phyloP scores from a whole-genome alignment of 345 rosid species.

The Hirschfeldia incana region DNA sequence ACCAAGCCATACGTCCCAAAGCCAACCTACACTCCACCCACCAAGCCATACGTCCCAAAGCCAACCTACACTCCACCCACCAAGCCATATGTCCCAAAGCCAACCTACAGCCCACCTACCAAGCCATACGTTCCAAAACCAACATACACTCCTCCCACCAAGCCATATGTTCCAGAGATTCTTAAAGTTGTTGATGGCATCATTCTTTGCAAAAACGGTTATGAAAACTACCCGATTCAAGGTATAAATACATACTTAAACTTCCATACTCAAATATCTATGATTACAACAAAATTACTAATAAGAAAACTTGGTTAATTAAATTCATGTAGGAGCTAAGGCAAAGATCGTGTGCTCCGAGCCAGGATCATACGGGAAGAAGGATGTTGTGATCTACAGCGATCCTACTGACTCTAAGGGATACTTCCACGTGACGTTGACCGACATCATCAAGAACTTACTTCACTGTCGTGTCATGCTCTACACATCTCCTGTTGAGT shows the following conservation, averaged over 20 bases:
- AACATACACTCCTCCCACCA: not conserved
- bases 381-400: not conserved
- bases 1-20: not conserved
- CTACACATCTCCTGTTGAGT: not conserved
- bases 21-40: not conserved
- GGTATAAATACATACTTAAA: constrained; percentile 31
- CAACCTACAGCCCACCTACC: not conserved
- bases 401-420: not conserved
- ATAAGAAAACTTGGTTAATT: not conserved
- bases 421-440: not conserved
- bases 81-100: not conserved
- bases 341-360: not conserved
- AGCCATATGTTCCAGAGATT: constrained; percentile 3
- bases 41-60: not conserved
- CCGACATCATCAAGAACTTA: not conserved
- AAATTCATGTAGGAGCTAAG: not conserved
- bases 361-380: not conserved
- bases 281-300: not conserved
- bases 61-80: not conserved
- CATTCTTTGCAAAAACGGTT: constrained; percentile 47
- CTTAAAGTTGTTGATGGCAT: constrained; percentile 41
- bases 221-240: constrained; percentile 42
- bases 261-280: not conserved
- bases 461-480: not conserved
- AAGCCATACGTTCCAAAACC: not conserved